phyloP scores from a whole-genome alignment of 2,329 filamentous ascomycete species.

The Emmonsia crescens region DNA sequence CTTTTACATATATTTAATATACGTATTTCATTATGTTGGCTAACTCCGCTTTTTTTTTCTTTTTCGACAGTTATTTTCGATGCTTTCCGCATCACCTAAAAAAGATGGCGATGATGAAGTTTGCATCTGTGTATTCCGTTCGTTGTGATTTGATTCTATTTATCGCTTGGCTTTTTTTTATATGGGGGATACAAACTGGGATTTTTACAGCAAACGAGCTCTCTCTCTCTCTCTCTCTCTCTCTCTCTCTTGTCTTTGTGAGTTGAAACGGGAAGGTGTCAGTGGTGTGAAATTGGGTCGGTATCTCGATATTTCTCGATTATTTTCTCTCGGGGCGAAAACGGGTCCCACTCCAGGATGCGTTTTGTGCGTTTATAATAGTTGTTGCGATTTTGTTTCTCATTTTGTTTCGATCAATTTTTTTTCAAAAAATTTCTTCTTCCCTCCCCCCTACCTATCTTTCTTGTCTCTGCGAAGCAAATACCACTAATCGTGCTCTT shows the following conservation, averaged over 20 bases:
- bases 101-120: neutral
- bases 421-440: neutral
- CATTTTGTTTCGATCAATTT: too few relatives aligned
- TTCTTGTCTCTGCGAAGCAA: neutral
- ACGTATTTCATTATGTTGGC: neutral
- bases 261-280: neutral
- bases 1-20: neutral
- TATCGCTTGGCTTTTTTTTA: neutral
- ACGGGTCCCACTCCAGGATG: neutral
- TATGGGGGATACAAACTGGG: neutral
- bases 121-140: neutral
- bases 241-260: neutral
- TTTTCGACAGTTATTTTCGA: slow-evolving; percentile 24
- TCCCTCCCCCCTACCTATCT: neutral
- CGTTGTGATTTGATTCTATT: neutral
- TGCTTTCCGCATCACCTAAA: slow-evolving; percentile 28
- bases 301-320: neutral
- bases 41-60: slow-evolving; percentile 5
- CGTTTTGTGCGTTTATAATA: neutral
- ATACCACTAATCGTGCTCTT: neutral
- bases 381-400: neutral
- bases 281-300: neutral
- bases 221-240: neutral
- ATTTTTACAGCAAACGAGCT: neutral
- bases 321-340: neutral